These are phyloP conservation scores for Russula brevipes DNA, from an alignment of 768 basidiomycete species.

Conservation along the genomic window DNA sequence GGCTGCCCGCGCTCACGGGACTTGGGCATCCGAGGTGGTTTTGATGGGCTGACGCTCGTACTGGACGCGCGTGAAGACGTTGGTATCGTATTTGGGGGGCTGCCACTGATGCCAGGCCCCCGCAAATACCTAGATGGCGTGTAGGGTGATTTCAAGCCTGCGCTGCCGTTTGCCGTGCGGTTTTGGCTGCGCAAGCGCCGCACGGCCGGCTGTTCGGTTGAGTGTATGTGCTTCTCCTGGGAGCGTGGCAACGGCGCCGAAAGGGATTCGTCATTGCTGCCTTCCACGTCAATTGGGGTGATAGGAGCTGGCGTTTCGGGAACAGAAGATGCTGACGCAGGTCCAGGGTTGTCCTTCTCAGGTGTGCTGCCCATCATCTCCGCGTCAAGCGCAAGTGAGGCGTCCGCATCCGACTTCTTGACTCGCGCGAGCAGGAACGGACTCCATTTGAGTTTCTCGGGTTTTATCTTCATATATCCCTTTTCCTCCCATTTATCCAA, in stretches of 20 bases:
- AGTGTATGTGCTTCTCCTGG: constrained; percentile 19
- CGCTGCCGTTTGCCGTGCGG: not conserved
- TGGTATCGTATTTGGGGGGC: constrained; percentile 16
- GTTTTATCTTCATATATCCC: constrained; percentile 67
- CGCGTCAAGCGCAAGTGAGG: constrained; percentile 9
- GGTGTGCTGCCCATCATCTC: constrained; percentile 12
- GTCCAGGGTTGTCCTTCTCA: constrained; percentile 18
- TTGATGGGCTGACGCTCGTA: constrained; percentile 12
- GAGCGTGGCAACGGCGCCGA: constrained; percentile 14
- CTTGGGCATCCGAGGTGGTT: constrained; percentile 1
- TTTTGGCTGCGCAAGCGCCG: constrained; percentile 22
- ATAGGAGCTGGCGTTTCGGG: constrained; percentile 23
- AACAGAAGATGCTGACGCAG: constrained; percentile 16
- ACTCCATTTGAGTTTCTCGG: constrained; percentile 91
- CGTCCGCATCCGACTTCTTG: constrained; percentile 30
- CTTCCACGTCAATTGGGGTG: constrained; percentile 16
- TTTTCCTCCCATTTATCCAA: constrained; percentile 69
- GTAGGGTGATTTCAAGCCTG: constrained; percentile 4
- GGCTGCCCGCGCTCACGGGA: not conserved
- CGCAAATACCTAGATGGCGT: constrained; percentile 20
- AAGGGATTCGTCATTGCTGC: constrained; percentile 8
- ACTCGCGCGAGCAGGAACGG: constrained; percentile 72
- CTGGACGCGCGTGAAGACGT: constrained; percentile 14
- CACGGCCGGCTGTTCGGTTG: constrained; percentile 12
- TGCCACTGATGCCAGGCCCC: constrained; percentile 20